Conservation (phyloP, 257 asterid genomes). For the Solanum paucissectum region DNA sequence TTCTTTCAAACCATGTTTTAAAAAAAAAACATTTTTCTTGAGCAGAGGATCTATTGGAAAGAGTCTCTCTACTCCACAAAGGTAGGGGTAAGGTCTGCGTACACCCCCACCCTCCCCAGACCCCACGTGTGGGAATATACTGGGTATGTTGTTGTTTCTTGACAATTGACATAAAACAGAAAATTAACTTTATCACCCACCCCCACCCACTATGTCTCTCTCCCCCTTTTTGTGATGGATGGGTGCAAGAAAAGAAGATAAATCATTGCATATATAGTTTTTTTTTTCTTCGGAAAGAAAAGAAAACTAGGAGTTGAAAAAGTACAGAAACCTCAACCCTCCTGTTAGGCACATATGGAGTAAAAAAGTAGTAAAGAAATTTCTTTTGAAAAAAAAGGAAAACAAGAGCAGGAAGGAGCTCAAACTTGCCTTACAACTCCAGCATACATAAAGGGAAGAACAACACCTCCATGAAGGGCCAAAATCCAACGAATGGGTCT, state of each 20-base stretch:
- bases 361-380: background rate
- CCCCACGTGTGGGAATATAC: background rate
- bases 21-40: background rate
- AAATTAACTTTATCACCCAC: background rate
- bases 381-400: background rate
- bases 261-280: background rate
- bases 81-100: background rate
- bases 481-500: constrained; percentile 96
- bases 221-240: background rate
- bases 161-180: background rate
- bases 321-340: background rate
- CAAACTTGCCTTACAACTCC: constrained; percentile 65
- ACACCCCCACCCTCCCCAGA: background rate
- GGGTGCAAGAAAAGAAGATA: background rate
- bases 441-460: constrained; percentile 71
- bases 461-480: constrained; percentile 76
- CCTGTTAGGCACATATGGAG: background rate
- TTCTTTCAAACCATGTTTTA: background rate
- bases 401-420: background rate
- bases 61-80: background rate
- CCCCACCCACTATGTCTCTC: background rate
- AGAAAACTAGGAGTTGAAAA: background rate
- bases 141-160: background rate
- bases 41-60: background rate
- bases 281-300: background rate